phyloP scores from a whole-genome alignment of 1,284 basidiomycete species.

The Psilocybe mexicana region DNA sequence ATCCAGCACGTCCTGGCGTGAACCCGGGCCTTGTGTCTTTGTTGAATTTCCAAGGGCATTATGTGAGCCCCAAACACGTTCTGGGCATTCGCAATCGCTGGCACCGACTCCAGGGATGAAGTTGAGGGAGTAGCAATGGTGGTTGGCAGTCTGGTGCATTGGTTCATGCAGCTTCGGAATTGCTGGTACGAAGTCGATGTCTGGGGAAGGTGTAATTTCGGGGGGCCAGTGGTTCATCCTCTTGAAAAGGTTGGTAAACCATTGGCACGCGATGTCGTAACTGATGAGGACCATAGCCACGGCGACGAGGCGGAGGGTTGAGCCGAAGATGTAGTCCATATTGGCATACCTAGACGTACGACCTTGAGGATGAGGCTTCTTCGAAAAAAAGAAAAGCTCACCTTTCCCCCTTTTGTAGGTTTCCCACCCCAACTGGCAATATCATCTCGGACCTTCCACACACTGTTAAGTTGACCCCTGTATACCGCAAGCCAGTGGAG shows the following conservation, averaged over 20 bases:
- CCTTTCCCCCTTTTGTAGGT: constrained; percentile 15
- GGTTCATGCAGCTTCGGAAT: constrained; percentile 7
- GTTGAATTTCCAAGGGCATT: constrained; percentile 9
- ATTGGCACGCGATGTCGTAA: constrained; percentile 2
- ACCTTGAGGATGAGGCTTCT: background rate
- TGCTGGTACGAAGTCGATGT: background rate
- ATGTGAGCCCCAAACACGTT: background rate
- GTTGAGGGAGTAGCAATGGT: background rate
- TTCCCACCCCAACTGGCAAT: constrained; percentile 1
- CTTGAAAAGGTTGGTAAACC: constrained; percentile 1
- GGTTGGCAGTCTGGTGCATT: background rate
- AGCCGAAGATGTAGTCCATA: constrained; percentile 19
- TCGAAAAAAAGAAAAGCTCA: background rate
- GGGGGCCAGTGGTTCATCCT: constrained; percentile 1
- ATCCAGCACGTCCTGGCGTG: constrained; percentile 9
- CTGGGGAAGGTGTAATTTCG: background rate
- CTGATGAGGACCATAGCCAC: constrained; percentile 8
- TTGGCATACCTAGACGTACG: constrained; percentile 13
- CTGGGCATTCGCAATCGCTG: constrained; percentile 3
- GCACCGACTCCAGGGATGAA: constrained; percentile 1
- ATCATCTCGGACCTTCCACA: constrained; percentile 7
- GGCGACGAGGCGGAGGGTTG: background rate
- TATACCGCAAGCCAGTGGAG: constrained; percentile 3
- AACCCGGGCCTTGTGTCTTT: constrained; percentile 16
- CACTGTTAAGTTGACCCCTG: constrained; percentile 1